A percentile compares a stretch with the other conserved stretches of the same genome.
These are phyloP conservation scores for Mollisiaceae sp. DNA, from an alignment of 2,329 filamentous ascomycete genomes.

Conservation along the genomic window DNA sequence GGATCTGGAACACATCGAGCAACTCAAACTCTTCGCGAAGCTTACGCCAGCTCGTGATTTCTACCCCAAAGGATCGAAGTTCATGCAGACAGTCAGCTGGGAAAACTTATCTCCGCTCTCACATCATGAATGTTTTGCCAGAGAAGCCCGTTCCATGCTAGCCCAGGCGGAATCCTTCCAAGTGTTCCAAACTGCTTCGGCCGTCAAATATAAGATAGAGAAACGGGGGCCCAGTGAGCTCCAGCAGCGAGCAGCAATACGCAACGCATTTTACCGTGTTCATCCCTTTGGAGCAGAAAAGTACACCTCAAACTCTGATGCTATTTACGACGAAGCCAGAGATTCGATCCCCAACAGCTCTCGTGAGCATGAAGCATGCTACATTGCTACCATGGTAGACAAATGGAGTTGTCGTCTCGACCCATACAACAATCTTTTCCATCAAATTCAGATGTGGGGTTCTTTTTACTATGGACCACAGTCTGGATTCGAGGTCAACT, in stretches of 20 bases:
- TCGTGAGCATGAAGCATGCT: constrained; percentile 25
- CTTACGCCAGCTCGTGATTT: constrained; percentile 51
- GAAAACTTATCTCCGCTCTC: constrained; percentile 16
- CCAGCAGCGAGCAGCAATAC: constrained; percentile 39
- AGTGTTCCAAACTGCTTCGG: constrained; percentile 9
- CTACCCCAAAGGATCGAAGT: constrained; percentile 52
- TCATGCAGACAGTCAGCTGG: constrained; percentile 14
- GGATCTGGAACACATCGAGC: constrained; percentile 41
- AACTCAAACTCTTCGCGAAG: constrained; percentile 47
- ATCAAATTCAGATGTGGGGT: constrained; percentile 33
- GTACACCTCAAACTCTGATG: constrained; percentile 42
- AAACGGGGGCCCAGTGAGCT: constrained; percentile 27
- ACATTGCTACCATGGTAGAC: constrained; percentile 29
- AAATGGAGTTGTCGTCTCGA: constrained; percentile 27
- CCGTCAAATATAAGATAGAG: constrained; percentile 8
- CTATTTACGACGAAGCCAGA: constrained; percentile 40
- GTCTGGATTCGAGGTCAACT: constrained; percentile 10
- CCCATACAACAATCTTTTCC: constrained; percentile 26
- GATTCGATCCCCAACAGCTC: constrained; percentile 33
- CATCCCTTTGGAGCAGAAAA: constrained; percentile 47
- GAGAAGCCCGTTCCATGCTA: constrained; percentile 9
- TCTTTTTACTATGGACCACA: constrained; percentile 18
- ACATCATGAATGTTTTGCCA: constrained; percentile 16
- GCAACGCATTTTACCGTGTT: constrained; percentile 43
- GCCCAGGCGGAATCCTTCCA: constrained; percentile 8